These are phyloP conservation scores for Nymphaea colorata DNA, from an alignment of 164 flowering plant genomes.

Conservation along the genomic window DNA sequence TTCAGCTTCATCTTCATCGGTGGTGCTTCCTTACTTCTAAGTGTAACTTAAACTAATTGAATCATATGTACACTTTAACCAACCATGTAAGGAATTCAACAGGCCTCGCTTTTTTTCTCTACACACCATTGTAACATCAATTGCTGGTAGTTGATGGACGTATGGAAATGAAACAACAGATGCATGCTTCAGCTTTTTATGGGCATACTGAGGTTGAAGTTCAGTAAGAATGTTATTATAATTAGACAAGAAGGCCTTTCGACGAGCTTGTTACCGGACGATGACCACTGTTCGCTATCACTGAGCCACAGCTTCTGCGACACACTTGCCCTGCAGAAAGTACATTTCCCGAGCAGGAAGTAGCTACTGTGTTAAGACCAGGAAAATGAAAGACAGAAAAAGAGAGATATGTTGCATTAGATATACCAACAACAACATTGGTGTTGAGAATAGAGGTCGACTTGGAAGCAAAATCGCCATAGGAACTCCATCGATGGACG, in stretches of 20 bases:
- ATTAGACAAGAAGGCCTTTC: background rate
- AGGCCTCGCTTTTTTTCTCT: background rate
- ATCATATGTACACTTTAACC: too few species aligned
- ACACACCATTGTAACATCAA: background rate
- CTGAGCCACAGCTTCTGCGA: conserved; percentile 45
- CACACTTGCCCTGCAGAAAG: conserved; percentile 39
- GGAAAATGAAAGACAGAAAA: conserved; percentile 15
- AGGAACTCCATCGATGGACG: conserved; percentile 7
- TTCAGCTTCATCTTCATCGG: too few species aligned
- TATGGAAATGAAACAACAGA: background rate
- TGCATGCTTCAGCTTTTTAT: too few species aligned
- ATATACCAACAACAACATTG: background rate
- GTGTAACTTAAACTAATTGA: too few species aligned
- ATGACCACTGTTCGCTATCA: conserved; percentile 48
- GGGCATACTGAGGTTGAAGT: too few species aligned
- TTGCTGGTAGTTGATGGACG: background rate
- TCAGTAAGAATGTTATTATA: background rate
- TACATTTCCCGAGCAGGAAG: background rate
- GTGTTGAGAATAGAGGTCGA: background rate
- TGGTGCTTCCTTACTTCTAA: too few species aligned
- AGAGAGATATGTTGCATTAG: background rate
- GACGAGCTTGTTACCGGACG: conserved; percentile 41
- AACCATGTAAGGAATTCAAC: too few species aligned
- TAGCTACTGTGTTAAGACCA: conserved; percentile 5
- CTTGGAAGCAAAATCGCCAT: background rate